phyloP scores from a whole-genome alignment of 2,329 filamentous ascomycete genomes.

The Leptoxyphium fumago region DNA sequence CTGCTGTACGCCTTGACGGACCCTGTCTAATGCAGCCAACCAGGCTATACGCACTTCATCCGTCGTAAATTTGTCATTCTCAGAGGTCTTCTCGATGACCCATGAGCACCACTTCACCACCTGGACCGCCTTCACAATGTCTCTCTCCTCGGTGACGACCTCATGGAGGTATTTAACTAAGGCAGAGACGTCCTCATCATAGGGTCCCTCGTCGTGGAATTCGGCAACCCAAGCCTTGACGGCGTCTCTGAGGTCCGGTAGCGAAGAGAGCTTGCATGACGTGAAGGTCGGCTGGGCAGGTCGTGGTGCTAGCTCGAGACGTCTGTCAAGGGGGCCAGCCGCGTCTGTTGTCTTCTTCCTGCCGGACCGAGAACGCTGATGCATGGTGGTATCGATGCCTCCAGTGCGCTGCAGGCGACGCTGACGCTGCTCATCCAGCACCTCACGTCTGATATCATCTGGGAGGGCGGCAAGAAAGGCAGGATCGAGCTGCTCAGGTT shows the following conservation, averaged over 20 bases:
- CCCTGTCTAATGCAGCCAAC: slow-evolving; percentile 22
- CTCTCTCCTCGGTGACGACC: slow-evolving; percentile 58
- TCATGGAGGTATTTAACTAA: slow-evolving; percentile 56
- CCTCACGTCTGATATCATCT: slow-evolving; percentile 61
- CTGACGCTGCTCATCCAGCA: slow-evolving; percentile 58
- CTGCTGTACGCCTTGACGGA: slow-evolving; percentile 28
- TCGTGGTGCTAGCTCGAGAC: slow-evolving; percentile 33
- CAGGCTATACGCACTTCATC: slow-evolving; percentile 15
- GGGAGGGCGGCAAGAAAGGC: slow-evolving; percentile 73
- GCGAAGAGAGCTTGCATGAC: slow-evolving; percentile 36
- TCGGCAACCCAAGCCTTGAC: slow-evolving; percentile 61
- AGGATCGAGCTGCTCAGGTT: slow-evolving; percentile 42
- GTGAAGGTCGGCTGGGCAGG: slow-evolving; percentile 47
- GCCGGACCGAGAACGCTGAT: slow-evolving; percentile 4
- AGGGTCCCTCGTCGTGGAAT: slow-evolving; percentile 61
- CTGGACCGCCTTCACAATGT: slow-evolving; percentile 59
- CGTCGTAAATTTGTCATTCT: slow-evolving; percentile 1
- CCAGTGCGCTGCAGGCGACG: slow-evolving; percentile 40
- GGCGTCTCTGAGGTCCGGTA: slow-evolving; percentile 57
- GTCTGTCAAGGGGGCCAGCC: slow-evolving; percentile 21
- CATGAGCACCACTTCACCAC: slow-evolving; percentile 50
- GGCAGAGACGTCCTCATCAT: slow-evolving; percentile 60
- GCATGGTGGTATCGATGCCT: slow-evolving; percentile 22
- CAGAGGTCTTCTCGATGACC: slow-evolving; percentile 18
- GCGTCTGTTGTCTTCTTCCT: slow-evolving; percentile 9